phyloP scores from a whole-genome alignment of 345 rosid species.

The Acer negundo region DNA sequence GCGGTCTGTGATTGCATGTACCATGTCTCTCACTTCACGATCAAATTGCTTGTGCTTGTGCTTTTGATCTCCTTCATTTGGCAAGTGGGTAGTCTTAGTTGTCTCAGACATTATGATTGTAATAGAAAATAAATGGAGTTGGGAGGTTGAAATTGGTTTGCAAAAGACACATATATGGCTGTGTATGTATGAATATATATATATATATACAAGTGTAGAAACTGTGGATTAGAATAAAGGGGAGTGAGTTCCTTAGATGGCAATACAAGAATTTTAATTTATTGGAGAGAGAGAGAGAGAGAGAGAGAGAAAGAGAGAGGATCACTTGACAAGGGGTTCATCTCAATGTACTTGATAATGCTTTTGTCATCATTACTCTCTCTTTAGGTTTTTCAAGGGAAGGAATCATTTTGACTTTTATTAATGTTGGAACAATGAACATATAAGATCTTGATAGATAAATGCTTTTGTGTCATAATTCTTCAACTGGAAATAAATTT shows the following conservation, averaged over 20 bases:
- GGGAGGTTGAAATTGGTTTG: conserved; percentile 7
- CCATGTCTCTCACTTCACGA: conserved; percentile 48
- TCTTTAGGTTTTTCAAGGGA: background rate
- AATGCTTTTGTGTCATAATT: background rate
- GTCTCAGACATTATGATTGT: conserved; percentile 41
- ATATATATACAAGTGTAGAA: background rate
- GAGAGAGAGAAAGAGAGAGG: conserved; percentile 8
- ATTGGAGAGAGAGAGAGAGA: background rate
- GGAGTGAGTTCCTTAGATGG: conserved; percentile 33
- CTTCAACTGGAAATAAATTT: background rate
- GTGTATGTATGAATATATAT: background rate
- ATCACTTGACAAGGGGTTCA: conserved; percentile 44
- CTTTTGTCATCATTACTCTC: conserved; percentile 13
- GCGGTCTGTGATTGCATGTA: conserved; percentile 43
- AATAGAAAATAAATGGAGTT: background rate
- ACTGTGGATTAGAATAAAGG: conserved; percentile 26
- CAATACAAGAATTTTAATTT: conserved; percentile 37
- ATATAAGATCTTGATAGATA: background rate
- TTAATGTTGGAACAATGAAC: background rate
- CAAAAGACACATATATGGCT: background rate
- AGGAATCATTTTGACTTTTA: conserved; percentile 8
- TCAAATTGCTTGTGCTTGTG: conserved; percentile 33
- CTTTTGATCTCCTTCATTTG: conserved; percentile 26
- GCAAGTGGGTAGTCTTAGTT: conserved; percentile 21
- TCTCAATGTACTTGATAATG: background rate